These are phyloP conservation scores for Medakamo hakoo DNA, from an alignment of 139 green algal genomes.

Conservation along the genomic window DNA sequence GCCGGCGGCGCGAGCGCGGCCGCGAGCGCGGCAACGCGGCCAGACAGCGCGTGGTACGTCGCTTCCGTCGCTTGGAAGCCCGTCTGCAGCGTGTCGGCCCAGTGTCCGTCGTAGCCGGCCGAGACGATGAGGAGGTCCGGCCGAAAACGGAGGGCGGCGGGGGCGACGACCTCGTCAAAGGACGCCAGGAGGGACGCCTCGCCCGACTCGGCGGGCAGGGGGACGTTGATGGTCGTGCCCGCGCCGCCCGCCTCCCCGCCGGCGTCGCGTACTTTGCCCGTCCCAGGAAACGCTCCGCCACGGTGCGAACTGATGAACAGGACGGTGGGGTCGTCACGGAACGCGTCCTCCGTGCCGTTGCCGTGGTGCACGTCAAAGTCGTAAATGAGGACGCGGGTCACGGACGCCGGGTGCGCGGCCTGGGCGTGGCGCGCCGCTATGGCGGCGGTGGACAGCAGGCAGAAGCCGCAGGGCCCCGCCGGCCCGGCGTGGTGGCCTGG, in stretches of 20 bases:
- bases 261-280: slow-evolving; percentile 46
- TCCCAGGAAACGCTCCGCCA: slow-evolving; percentile 21
- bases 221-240: slow-evolving; percentile 65
- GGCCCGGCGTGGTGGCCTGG: slow-evolving; percentile 72
- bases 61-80: slow-evolving; percentile 46
- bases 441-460: slow-evolving; percentile 58
- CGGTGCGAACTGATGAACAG: slow-evolving; percentile 80
- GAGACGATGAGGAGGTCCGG: slow-evolving; percentile 64
- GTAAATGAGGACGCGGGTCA: slow-evolving; percentile 56
- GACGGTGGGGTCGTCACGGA: slow-evolving; percentile 52
- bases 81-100: slow-evolving; percentile 57
- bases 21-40: slow-evolving; percentile 17
- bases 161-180: slow-evolving; percentile 55
- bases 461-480: slow-evolving; percentile 63
- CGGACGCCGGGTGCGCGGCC: slow-evolving; percentile 8
- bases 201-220: slow-evolving; percentile 50
- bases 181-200: slow-evolving; percentile 37
- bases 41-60: slow-evolving; percentile 52
- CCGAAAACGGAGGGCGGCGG: slow-evolving; percentile 45
- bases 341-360: slow-evolving; percentile 68
- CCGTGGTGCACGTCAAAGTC: slow-evolving; percentile 83
- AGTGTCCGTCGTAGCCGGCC: slow-evolving; percentile 80
- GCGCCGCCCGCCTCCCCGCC: slow-evolving; percentile 45
- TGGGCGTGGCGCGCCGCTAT: slow-evolving; percentile 50
- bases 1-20: slow-evolving; percentile 45